phyloP scores from a whole-genome alignment of 2,329 filamentous ascomycete genomes.

The Aureobasidium sp. region DNA sequence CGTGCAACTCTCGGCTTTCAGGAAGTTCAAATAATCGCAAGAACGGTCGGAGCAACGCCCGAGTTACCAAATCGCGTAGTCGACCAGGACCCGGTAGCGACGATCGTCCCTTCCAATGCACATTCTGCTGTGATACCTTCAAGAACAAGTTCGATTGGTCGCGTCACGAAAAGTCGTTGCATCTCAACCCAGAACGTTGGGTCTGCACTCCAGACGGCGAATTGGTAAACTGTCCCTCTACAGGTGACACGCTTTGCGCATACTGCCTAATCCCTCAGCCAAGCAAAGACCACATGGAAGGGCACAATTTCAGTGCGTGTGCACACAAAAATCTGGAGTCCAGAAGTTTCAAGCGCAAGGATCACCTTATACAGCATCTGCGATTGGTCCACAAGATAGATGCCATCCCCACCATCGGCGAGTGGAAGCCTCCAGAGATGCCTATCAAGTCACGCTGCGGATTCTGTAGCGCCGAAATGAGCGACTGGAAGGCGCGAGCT shows the following conservation, averaged over 20 bases:
- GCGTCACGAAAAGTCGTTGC: constrained; percentile 57
- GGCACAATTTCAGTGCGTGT: constrained; percentile 56
- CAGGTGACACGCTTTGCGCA: not conserved
- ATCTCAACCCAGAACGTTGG: constrained; percentile 60
- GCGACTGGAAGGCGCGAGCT: constrained; percentile 45
- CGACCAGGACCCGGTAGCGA: not conserved
- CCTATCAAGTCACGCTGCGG: constrained; percentile 50
- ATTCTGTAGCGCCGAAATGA: constrained; percentile 44
- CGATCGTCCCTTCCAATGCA: constrained; percentile 44
- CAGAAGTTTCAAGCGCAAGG: constrained; percentile 56
- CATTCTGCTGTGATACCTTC: constrained; percentile 52
- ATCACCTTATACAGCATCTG: constrained; percentile 56
- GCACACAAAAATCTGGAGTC: constrained; percentile 59
- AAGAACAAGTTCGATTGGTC: constrained; percentile 54
- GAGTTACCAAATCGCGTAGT: constrained; percentile 6
- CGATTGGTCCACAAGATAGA: constrained; percentile 56
- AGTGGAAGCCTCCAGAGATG: constrained; percentile 52
- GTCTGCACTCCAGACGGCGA: constrained; percentile 54
- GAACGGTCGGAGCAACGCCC: not conserved
- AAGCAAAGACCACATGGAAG: constrained; percentile 46
- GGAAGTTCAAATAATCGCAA: not conserved
- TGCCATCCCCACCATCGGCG: constrained; percentile 56
- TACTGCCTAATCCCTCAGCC: not conserved
- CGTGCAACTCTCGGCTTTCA: not conserved
- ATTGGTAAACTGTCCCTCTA: constrained; percentile 25